A percentile compares a stretch with the other conserved stretches of the same genome.
Conservation (phyloP, 495 filamentous ascomycete species). For the Aspergillus ostianus region DNA sequence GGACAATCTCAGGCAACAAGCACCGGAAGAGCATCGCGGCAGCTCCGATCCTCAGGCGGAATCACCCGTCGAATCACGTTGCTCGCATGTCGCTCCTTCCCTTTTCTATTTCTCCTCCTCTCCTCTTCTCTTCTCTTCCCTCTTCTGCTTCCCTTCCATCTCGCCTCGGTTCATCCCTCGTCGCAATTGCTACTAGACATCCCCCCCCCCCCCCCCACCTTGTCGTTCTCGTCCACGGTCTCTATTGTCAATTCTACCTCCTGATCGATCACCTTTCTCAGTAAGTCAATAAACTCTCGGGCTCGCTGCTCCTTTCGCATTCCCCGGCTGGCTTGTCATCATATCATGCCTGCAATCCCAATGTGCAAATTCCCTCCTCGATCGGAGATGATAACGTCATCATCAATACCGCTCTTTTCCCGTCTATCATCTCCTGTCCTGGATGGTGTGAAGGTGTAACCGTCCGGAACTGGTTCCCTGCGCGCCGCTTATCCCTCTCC, state of each 20-base stretch:
- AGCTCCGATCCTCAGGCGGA: slow-evolving; percentile 6
- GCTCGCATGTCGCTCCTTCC: slow-evolving; percentile 3
- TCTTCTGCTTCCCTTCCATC: slow-evolving; percentile 14
- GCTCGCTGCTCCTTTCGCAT: background rate
- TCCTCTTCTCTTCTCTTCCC: slow-evolving; percentile 5
- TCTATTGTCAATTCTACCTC: background rate
- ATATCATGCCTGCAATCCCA: background rate
- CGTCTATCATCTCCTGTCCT: background rate
- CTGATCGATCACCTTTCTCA: background rate
- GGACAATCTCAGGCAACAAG: no score
- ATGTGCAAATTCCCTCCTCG: background rate
- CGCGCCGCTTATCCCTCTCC: background rate
- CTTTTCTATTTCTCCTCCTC: slow-evolving; percentile 12
- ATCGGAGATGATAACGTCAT: background rate
- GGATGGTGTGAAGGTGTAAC: background rate
- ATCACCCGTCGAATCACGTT: slow-evolving; percentile 8
- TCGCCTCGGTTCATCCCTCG: background rate
- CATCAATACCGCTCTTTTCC: background rate
- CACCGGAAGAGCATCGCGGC: background rate
- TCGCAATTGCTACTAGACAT: no score
- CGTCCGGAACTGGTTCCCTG: background rate
- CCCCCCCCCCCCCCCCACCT: background rate
- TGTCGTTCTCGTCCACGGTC: background rate
- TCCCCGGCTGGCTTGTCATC: background rate
- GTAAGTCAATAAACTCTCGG: background rate